These are phyloP conservation scores for Domatiomyces catenatus DNA, from an alignment of 2,329 filamentous ascomycete genomes.

Conservation along the genomic window DNA sequence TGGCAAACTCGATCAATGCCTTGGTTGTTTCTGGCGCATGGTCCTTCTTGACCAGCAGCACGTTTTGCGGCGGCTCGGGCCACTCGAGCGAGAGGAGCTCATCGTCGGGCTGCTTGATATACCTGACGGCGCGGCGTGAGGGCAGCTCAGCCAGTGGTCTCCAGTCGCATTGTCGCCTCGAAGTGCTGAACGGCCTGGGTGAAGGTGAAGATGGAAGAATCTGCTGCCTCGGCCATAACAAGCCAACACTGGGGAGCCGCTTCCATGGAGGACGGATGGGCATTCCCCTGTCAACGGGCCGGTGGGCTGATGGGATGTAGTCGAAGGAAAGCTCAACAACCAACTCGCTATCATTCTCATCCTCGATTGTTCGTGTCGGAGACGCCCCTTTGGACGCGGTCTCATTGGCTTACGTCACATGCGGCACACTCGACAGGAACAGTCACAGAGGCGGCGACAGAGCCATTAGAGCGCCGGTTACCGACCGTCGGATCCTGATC, in stretches of 20 bases:
- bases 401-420: too few relatives aligned
- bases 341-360: too few relatives aligned
- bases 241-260: not conserved
- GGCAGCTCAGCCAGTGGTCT: slow-evolving; percentile 5
- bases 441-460: too few relatives aligned
- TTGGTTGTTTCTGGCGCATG: slow-evolving; percentile 39
- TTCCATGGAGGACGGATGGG: not conserved
- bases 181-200: not conserved
- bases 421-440: too few relatives aligned
- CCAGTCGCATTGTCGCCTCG: not conserved
- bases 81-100: slow-evolving; percentile 52
- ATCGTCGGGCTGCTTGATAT: slow-evolving; percentile 22
- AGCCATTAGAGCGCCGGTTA: too few relatives aligned
- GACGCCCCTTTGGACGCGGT: too few relatives aligned
- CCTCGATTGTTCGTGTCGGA: too few relatives aligned
- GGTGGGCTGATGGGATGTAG: not conserved
- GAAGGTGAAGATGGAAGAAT: not conserved
- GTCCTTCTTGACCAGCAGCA: slow-evolving; percentile 54
- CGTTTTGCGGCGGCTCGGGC: slow-evolving; percentile 52
- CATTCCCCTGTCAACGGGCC: slow-evolving; percentile 1
- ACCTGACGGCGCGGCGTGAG: slow-evolving; percentile 4
- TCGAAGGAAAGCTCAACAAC: not conserved
- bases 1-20: slow-evolving; percentile 45
- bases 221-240: not conserved
- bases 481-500: too few relatives aligned